Percentiles rank a stretch among this genome's conserved stretches.
phyloP scores from a whole-genome alignment of 495 filamentous ascomycete species.

The Penicillium canescens region DNA sequence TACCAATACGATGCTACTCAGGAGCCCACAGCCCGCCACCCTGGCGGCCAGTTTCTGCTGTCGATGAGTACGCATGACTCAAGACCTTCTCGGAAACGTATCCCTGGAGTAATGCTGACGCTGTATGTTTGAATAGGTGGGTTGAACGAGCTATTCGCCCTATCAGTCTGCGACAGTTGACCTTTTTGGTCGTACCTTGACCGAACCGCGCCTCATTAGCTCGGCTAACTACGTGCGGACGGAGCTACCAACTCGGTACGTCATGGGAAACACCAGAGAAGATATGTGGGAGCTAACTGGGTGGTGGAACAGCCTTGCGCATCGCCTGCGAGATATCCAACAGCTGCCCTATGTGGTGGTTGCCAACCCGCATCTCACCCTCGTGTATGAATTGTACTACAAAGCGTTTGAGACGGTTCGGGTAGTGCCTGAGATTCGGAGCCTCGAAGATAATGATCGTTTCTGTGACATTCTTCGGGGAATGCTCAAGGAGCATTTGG shows the following conservation, averaged over 20 bases:
- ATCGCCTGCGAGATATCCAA: constrained; percentile 96
- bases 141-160: constrained; percentile 81
- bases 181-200: constrained; percentile 93
- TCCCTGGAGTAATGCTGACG: background rate
- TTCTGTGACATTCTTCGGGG: constrained; percentile 80
- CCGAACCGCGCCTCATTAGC: constrained; percentile 83
- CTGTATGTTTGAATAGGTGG: constrained; percentile 57
- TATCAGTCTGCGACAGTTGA: constrained; percentile 87
- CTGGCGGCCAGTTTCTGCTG: constrained; percentile 78
- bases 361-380: constrained; percentile 88
- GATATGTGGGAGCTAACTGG: background rate
- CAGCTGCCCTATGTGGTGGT: constrained; percentile 94
- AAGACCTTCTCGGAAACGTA: background rate
- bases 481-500: constrained; percentile 82
- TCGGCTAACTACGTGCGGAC: constrained; percentile 97
- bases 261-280: background rate
- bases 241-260: constrained; percentile 85
- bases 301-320: constrained; percentile 66
- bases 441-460: constrained; percentile 83
- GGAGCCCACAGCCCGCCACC: constrained; percentile 49
- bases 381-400: constrained; percentile 97
- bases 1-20: constrained; percentile 27
- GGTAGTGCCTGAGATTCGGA: constrained; percentile 78
- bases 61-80: constrained; percentile 73
- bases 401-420: constrained; percentile 89